Base-by-base conservation (phyloP, 169 alveolate species). In the Amoebophrya sp. region DNA sequence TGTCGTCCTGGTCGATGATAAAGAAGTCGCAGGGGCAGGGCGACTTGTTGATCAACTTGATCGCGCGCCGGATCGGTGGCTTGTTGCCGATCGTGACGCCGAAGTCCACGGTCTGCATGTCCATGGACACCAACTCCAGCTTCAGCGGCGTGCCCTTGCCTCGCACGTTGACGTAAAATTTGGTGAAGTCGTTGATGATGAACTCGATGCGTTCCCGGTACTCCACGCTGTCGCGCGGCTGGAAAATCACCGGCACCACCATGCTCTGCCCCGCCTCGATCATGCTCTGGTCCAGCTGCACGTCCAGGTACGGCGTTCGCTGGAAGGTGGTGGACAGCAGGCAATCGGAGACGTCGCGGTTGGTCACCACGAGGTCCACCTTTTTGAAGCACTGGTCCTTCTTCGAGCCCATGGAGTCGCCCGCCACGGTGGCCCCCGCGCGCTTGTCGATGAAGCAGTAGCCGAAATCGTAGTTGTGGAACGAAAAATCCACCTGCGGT, bases 401-500 rank as follows among this genome's bases (percentile, higher is more conserved):
- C 32, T 53, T 54, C n/a, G n/a, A n/a, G n/a, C n/a, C n/a, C n/a
- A n/a, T n/a, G 40, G 83, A n/a, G 38, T 53, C 93, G 55, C 7
- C 77, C 39, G 90, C 89, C 41, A 47, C 77, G 38, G 90, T 89
- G 25, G 91, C 33, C 23, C 32, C 92, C 91, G 7, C 91, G 93
- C 92, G 96, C 95, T 47, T 47, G 66, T 47, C 66, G 3, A 97
- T 98, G 93, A 96, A 96, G 94, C 97, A 96, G 66, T 98, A 96
- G 29, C 99, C 99, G 92, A 97, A 97, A 92, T 97, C 98, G 95
- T 97, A 95, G 54, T 90, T 55, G 1, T 90, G 90, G 90, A 97
- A 96, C 92, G 97, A 95, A 92, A 97, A 95, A 23, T 96, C 95
- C 29, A 97, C 96, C 89, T 96, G 97, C 38, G 99, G 99, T 40